phyloP scores from a whole-genome alignment of 768 basidiomycete genomes.

The Gymnopilus junonius region DNA sequence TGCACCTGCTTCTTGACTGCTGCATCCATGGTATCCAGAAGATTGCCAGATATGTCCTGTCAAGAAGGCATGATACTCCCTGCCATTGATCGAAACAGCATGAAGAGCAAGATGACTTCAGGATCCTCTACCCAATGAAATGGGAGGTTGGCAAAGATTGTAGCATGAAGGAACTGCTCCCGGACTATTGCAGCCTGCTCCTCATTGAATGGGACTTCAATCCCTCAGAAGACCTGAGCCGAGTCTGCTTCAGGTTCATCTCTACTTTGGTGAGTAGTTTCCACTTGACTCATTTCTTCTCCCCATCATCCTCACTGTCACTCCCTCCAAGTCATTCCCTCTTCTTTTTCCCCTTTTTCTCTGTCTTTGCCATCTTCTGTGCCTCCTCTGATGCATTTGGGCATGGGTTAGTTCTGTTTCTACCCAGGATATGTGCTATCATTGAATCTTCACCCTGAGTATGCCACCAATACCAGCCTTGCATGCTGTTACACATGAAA shows the following conservation, averaged over 20 bases:
- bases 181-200: slow-evolving; percentile 15
- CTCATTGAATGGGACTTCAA: slow-evolving; percentile 27
- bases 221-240: too few relatives aligned
- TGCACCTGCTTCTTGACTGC: slow-evolving; percentile 18
- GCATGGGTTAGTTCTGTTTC: slow-evolving; percentile 17
- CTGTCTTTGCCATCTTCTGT: too few relatives aligned
- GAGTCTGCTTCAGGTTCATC: slow-evolving; percentile 19
- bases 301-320: slow-evolving; percentile 10
- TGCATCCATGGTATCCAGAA: slow-evolving; percentile 22
- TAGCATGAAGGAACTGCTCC: too few relatives aligned
- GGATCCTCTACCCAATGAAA: slow-evolving; percentile 30
- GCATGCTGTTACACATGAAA: too few relatives aligned
- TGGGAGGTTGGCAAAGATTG: too few relatives aligned
- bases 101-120: slow-evolving; percentile 29
- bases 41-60: slow-evolving; percentile 18
- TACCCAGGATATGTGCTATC: slow-evolving; percentile 29
- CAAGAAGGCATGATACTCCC: slow-evolving; percentile 22
- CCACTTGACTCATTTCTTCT: slow-evolving; percentile 13
- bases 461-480: slow-evolving; percentile 20
- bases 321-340: too few relatives aligned
- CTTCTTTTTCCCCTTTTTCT: slow-evolving; percentile 15
- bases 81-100: slow-evolving; percentile 31
- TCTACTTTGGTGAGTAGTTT: slow-evolving; percentile 22
- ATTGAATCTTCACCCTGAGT: slow-evolving; percentile 28
- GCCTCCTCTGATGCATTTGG: too few relatives aligned